Evolutionary conservation across 2,329 filamentous ascomycete genomes (phyloP), one percentile per base, ranked within the genome.

Genomic region (Arthrobotrys sphaeroides): DNA sequence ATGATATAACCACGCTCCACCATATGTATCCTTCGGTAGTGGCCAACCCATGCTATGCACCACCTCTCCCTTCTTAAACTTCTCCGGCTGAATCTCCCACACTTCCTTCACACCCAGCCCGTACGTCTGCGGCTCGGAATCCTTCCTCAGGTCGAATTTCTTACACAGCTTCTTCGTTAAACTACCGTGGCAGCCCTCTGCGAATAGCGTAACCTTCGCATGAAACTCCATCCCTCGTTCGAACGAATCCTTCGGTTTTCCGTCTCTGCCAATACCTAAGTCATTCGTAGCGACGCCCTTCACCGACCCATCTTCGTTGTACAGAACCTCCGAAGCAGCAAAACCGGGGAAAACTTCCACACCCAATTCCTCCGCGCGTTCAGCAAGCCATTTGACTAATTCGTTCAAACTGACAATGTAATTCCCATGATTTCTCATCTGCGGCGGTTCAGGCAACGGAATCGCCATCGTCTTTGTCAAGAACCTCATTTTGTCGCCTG

Each of bases 191-290:
- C 94, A 98, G 10, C 95, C 95, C 84, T 99, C 95, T 10, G 88
- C 95, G 73, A 99, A 93, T 66, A 99, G 86, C 38, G 95, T 99
- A 57, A 95, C 90, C 70, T 91, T 87, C 5, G 95, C 94, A 81
- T 97, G 93, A 82, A 99, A 99, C 84, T 97, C 95, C 95, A 99
- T 99, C 74, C 95, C 95, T 76, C 95, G 88, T 85, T 98, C 94
- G 81, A 97, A 99, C 5, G 87, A 90, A 67, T 95, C 91, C 85
- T 96, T 97, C 36, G 94, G 89, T 82, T 90, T 91, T 40, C 94
- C 94, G 80, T 91, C 88, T 65, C 93, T 88, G 7, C 87, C 90
- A 73, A 99, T 88, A 40, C 95, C 95, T 20, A 97, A 85, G 81
- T 99, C 95, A 81, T 98, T 98, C 51, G 95, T 99, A 16, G 95